Percentiles rank a stretch among this genome's conserved stretches.
phyloP scores from a whole-genome alignment of 176 grass and related monocot genomes.

The Zea mays region DNA sequence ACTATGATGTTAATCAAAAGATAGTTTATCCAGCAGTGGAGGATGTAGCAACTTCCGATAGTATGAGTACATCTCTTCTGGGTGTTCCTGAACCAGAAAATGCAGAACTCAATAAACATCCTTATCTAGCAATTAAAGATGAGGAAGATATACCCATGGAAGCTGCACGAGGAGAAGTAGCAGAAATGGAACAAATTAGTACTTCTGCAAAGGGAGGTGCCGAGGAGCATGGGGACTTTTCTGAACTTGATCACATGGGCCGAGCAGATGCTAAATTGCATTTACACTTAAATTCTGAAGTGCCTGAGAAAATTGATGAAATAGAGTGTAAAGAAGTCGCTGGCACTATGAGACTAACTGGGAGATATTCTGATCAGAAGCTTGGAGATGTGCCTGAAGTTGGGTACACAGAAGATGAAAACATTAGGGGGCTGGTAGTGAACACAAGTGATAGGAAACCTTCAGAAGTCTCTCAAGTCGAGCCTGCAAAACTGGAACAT shows the following conservation, averaged over 20 bases:
- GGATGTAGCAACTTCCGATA: background rate
- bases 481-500: background rate
- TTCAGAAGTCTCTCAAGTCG: conserved; percentile 1
- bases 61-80: background rate
- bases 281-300: conserved; percentile 15
- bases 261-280: conserved; percentile 6
- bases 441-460: background rate
- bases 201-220: conserved; percentile 1
- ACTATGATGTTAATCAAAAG: background rate
- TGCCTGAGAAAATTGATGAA: conserved; percentile 9
- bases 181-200: conserved; percentile 24
- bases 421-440: background rate
- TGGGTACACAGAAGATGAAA: conserved; percentile 11
- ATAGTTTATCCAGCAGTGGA: conserved; percentile 28
- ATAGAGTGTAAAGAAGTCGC: conserved; percentile 13
- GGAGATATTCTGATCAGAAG: conserved; percentile 5
- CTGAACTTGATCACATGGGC: conserved; percentile 9
- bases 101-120: background rate
- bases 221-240: conserved; percentile 28
- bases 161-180: conserved; percentile 24
- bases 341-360: background rate
- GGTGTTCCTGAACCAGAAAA: conserved; percentile 15
- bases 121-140: conserved; percentile 24
- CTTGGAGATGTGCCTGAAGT: conserved; percentile 16
- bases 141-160: conserved; percentile 24